Evolutionary conservation across 2,329 filamentous ascomycete genomes (phyloP), one percentile per base, ranked within the genome.

Genomic region (Phaeosphaeria sp.): DNA sequence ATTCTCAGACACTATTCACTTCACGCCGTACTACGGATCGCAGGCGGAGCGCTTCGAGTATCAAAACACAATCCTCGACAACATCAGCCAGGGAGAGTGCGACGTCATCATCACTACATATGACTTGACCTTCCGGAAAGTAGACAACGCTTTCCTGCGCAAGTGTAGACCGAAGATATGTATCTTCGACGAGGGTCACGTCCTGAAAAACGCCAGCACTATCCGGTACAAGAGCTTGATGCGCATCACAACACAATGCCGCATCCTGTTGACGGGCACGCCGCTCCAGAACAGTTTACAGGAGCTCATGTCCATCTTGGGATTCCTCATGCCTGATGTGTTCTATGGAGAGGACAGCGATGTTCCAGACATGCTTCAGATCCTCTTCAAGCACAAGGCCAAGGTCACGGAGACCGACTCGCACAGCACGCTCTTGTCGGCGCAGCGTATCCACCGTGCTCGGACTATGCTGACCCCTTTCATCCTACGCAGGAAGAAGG

Each of bases 381-480:
- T 88, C 52, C 90, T 98, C 48, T 99, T 99, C 80, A 92, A 92
- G 65, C 91, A 96, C 73, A 97, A 96, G 71, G 91, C 94, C 13
- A 93, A 90, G 52, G 90, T 93, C 20, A 89, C 89, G 39, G 90
- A 93, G 67, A 86, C 90, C 21, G 82, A 84, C 15, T 72, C 72
- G 6, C 86, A 97, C 72, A 91, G 91, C 21, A 90, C 92, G 1
- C 85, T 98, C 11, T 81, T 99, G 1, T 96, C 95, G 21, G 89
- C 87, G 46, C 92, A 97, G 74, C 89, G 95, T 43, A 95, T 98
- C 56, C 87, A 87, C 56, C 87, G 93, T 46, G 95, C 95, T 1
- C 89, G 93, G 54, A 92, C 90, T 0, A 99, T 99, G 82, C 87
- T 99, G 71, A 92, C 93, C 22, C 95, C 95, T 0, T 99, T 99